phyloP scores from a whole-genome alignment of 1,139 yeast genomes.

The Kodamaea arcana region DNA sequence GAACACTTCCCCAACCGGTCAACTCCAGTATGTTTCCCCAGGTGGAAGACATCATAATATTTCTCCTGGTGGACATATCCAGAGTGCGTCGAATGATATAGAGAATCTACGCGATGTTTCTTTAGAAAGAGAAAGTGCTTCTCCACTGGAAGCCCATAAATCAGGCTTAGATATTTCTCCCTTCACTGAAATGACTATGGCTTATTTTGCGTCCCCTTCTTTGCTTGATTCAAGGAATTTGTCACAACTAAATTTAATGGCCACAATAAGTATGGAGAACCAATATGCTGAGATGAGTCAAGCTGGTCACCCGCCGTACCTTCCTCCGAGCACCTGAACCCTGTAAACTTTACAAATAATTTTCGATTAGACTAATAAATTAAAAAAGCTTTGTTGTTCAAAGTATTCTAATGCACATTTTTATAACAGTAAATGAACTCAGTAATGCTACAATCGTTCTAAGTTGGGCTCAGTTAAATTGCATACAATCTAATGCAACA shows the following conservation, averaged over 20 bases:
- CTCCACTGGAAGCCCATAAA: not conserved
- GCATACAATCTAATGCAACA: too few relatives aligned
- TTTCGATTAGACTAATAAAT: too few relatives aligned
- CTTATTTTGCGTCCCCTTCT: conserved; percentile 14
- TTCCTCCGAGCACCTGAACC: too few relatives aligned
- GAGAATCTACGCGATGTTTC: not conserved
- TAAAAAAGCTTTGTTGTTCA: too few relatives aligned
- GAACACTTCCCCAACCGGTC: not conserved
- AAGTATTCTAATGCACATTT: too few relatives aligned
- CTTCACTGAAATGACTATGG: conserved; percentile 27
- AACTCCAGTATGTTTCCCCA: not conserved
- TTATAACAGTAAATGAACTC: too few relatives aligned
- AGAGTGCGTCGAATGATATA: not conserved
- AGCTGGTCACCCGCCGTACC: too few relatives aligned
- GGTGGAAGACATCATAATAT: too few relatives aligned
- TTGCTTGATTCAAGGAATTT: conserved; percentile 2
- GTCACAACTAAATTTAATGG: conserved; percentile 2
- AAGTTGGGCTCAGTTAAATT: too few relatives aligned
- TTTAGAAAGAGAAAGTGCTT: not conserved
- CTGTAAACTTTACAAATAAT: too few relatives aligned
- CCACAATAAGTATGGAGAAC: not conserved
- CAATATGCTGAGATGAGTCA: not conserved
- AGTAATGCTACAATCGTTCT: too few relatives aligned
- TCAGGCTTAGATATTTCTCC: conserved; percentile 12
- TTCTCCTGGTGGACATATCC: too few relatives aligned